Evolutionary conservation across 2,329 filamentous ascomycete genomes (phyloP).

Genomic region (Aureobasidium mangrovei): DNA sequence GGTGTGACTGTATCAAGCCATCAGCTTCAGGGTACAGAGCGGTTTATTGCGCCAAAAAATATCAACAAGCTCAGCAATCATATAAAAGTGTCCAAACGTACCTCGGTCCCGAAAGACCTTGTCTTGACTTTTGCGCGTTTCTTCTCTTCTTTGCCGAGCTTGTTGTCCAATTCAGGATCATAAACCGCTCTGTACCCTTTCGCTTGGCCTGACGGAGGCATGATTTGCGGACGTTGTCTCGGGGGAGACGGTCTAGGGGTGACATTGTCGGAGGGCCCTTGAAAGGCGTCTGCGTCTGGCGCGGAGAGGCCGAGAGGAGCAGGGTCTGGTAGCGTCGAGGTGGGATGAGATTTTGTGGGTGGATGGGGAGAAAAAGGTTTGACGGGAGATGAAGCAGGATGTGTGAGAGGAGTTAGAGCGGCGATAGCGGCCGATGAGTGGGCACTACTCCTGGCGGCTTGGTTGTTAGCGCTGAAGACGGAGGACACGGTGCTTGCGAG

Average conservation of each 20-base stretch:
- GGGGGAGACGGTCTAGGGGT: slow-evolving; percentile 35
- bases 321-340: slow-evolving; percentile 15
- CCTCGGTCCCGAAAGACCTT: slow-evolving; percentile 30
- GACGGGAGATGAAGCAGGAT: slow-evolving; percentile 55
- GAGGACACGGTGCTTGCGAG: slow-evolving; percentile 63
- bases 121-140: slow-evolving; percentile 29
- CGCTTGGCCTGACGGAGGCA: slow-evolving; percentile 42
- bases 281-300: not conserved
- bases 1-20: slow-evolving; percentile 47
- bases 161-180: slow-evolving; percentile 55
- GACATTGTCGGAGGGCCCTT: slow-evolving; percentile 12
- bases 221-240: slow-evolving; percentile 38
- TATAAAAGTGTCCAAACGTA: slow-evolving; percentile 32
- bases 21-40: slow-evolving; percentile 34
- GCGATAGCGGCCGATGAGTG: slow-evolving; percentile 41
- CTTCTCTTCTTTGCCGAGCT: slow-evolving; percentile 49
- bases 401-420: slow-evolving; percentile 57
- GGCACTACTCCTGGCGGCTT: slow-evolving; percentile 47
- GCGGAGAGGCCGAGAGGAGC: slow-evolving; percentile 1
- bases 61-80: slow-evolving; percentile 29
- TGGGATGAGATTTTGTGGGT: slow-evolving; percentile 18
- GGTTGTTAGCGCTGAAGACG: slow-evolving; percentile 52
- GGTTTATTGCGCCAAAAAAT: slow-evolving; percentile 25
- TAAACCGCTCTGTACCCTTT: slow-evolving; percentile 53
- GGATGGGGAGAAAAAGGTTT: slow-evolving; percentile 45